Evolutionary conservation across 2,329 filamentous ascomycete genomes (phyloP).

Genomic region (Stagonosporopsis vannaccii): DNA sequence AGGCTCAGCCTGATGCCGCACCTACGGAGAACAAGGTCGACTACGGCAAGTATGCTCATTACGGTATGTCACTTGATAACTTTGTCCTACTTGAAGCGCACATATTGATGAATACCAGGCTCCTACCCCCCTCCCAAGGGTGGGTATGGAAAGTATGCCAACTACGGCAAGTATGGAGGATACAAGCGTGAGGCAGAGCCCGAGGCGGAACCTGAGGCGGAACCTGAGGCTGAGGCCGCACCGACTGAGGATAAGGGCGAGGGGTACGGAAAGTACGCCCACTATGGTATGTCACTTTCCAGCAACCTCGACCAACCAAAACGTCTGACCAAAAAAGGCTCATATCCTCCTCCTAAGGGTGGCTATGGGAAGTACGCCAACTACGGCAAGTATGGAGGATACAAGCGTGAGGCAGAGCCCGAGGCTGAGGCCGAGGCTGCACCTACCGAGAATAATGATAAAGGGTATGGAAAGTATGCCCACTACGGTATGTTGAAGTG

Average conservation of each 20-base stretch:
- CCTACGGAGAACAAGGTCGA: background rate
- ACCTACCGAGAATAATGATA: no score
- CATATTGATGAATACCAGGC: constrained; percentile 7
- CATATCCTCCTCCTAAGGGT: constrained; percentile 17
- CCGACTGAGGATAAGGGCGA: no score
- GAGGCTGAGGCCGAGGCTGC: background rate
- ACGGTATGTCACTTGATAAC: background rate
- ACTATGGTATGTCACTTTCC: background rate
- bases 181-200: constrained; percentile 1
- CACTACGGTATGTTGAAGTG: constrained; percentile 20
- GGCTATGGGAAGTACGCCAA: constrained; percentile 26
- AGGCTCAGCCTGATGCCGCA: constrained; percentile 20
- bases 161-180: constrained; percentile 21
- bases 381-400: constrained; percentile 22
- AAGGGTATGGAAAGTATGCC: constrained; percentile 27
- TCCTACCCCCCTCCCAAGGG: constrained; percentile 18
- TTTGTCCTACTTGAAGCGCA: no score
- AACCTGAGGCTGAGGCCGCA: background rate
- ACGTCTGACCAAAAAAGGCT: constrained; percentile 6
- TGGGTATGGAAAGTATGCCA: constrained; percentile 26
- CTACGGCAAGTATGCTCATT: constrained; percentile 12
- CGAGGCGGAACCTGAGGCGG: no score
- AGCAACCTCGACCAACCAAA: background rate
- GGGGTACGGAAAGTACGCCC: constrained; percentile 15
- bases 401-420: background rate